Percentiles rank a stretch among this genome's conserved stretches.
Evolutionary conservation across 257 asterid species (phyloP).

Genomic region (Salvia miltiorrhiza): DNA sequence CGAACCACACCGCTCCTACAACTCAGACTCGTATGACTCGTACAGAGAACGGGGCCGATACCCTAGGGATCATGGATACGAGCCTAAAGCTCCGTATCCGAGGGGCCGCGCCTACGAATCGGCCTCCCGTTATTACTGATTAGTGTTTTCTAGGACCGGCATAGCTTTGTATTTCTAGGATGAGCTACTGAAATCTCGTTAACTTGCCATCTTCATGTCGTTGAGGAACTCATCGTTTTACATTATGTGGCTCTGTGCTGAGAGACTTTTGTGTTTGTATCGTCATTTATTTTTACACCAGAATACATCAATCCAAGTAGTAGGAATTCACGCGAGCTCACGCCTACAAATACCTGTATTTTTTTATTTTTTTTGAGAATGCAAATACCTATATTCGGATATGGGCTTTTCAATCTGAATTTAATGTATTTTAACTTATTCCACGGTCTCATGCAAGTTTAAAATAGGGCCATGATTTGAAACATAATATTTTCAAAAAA

Average conservation of each 20-base stretch:
- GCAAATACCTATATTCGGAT: no score
- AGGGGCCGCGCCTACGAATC: constrained; percentile 65
- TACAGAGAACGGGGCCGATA: constrained; percentile 51
- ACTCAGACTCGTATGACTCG: constrained; percentile 48
- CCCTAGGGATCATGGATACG: constrained; percentile 53
- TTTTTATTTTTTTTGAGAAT: no score
- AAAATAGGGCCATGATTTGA: no score
- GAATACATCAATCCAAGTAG: not conserved
- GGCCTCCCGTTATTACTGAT: constrained; percentile 50
- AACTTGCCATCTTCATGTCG: not conserved
- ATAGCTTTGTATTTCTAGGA: constrained; percentile 4
- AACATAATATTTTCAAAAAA: no score
- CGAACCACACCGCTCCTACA: constrained; percentile 48
- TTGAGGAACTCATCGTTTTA: not conserved
- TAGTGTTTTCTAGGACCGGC: not conserved
- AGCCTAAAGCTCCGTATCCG: constrained; percentile 58
- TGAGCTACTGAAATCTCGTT: not conserved
- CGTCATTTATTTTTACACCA: constrained; percentile 14
- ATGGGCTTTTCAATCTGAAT: no score
- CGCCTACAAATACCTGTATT: no score
- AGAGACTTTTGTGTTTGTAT: constrained; percentile 20
- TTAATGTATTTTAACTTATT: no score
- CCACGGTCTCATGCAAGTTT: no score
- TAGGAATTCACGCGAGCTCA: no score
- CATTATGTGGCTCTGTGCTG: not conserved